Evolutionary conservation across 345 rosid genomes (phyloP).

Genomic region (Stellera chamaejasme): DNA sequence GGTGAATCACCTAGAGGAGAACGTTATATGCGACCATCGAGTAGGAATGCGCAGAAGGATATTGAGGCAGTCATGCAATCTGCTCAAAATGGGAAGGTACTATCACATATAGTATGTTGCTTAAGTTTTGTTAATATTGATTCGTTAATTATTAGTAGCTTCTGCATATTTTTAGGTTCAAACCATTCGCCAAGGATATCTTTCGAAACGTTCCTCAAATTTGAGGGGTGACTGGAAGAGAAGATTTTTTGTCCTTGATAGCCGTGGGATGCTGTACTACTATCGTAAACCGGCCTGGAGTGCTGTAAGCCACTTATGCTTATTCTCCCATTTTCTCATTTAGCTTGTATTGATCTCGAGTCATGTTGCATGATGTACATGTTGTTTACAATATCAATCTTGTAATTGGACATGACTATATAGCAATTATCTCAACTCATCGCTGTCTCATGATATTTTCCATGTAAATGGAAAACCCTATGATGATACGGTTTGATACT

Average conservation of each 20-base stretch:
- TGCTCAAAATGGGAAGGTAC: constrained; percentile 64
- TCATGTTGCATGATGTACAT: too few relatives aligned
- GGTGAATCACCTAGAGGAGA: constrained; percentile 34
- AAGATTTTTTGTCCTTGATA: constrained; percentile 76
- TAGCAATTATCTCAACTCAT: too few relatives aligned
- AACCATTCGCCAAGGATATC: constrained; percentile 73
- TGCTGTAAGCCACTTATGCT: constrained; percentile 35
- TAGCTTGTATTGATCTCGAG: too few relatives aligned
- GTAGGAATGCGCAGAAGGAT: constrained; percentile 56
- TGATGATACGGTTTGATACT: too few relatives aligned
- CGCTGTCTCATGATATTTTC: too few relatives aligned
- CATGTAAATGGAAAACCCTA: too few relatives aligned
- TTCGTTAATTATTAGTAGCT: neutral
- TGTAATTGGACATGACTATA: too few relatives aligned
- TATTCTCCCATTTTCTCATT: too few relatives aligned
- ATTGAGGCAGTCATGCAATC: constrained; percentile 80
- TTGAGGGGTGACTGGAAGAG: constrained; percentile 81
- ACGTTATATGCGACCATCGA: constrained; percentile 21
- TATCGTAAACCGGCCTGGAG: constrained; percentile 65
- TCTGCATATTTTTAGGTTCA: constrained; percentile 40
- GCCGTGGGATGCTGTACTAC: constrained; percentile 74
- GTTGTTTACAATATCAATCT: too few relatives aligned
- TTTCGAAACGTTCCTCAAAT: constrained; percentile 80
- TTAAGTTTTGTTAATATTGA: neutral
- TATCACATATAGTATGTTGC: constrained; percentile 1